phyloP scores from a whole-genome alignment of 176 grass and related monocot species.

The Thalia dealbata region DNA sequence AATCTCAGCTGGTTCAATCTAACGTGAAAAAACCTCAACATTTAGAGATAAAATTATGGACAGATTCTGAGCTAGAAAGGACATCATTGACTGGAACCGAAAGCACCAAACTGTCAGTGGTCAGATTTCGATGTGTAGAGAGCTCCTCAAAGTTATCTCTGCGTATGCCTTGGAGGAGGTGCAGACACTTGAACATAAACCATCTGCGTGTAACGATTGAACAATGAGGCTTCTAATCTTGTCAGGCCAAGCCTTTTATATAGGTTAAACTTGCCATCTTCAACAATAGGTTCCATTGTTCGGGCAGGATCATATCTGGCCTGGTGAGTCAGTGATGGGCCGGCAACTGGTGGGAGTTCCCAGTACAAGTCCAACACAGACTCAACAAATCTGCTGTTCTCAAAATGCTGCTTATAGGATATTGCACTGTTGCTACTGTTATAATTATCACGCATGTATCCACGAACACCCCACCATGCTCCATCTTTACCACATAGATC shows the following conservation, averaged over 20 bases:
- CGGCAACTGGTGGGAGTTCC: slow-evolving; percentile 83
- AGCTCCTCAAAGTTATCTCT: neutral
- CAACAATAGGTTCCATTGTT: slow-evolving; percentile 53
- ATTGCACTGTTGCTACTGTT: slow-evolving; percentile 60
- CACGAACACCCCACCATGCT: slow-evolving; percentile 88
- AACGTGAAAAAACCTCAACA: neutral
- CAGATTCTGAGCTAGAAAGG: neutral
- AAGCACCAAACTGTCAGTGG: neutral
- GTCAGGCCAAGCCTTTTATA: slow-evolving; percentile 56
- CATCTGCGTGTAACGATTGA: slow-evolving; percentile 93
- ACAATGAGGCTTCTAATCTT: slow-evolving; percentile 56
- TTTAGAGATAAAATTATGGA: neutral
- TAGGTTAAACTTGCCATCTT: slow-evolving; percentile 56
- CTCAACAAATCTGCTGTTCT: slow-evolving; percentile 68
- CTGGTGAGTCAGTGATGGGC: slow-evolving; percentile 82
- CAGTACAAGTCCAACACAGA: slow-evolving; percentile 69
- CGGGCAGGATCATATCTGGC: slow-evolving; percentile 85
- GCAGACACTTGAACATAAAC: slow-evolving; percentile 57
- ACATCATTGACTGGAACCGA: neutral
- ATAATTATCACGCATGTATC: slow-evolving; percentile 71
- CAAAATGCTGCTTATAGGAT: slow-evolving; percentile 67
- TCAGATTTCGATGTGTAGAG: neutral
- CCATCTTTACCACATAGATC: slow-evolving; percentile 59
- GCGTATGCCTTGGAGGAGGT: neutral
- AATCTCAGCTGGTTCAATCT: neutral